These are phyloP conservation scores for Penicillium samsonianum DNA, from an alignment of 495 filamentous ascomycete species.

Conservation along the genomic window DNA sequence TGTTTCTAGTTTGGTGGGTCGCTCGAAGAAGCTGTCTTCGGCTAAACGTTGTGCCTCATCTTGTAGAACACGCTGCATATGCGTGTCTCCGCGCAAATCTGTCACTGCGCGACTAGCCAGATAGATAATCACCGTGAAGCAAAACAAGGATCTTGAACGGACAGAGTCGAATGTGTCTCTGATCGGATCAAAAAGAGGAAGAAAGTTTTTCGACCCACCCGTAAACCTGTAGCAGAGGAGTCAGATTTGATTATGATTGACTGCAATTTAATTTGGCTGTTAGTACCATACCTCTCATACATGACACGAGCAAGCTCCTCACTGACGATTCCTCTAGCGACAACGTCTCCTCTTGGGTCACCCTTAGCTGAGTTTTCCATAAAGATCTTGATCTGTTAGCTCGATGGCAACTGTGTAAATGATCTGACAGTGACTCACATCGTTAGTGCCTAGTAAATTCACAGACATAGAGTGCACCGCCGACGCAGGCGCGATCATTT, in stretches of 20 bases:
- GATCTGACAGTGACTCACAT: conserved; percentile 23
- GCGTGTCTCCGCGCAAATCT: conserved; percentile 39
- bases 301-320: conserved; percentile 43
- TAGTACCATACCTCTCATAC: conserved; percentile 41
- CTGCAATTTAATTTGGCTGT: background rate
- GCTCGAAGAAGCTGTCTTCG: conserved; percentile 48
- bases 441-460: conserved; percentile 39
- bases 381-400: conserved; percentile 31
- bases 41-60: conserved; percentile 46
- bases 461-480: conserved; percentile 48
- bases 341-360: conserved; percentile 38
- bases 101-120: conserved; percentile 42
- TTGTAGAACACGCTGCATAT: conserved; percentile 47
- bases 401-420: background rate
- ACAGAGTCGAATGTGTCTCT: conserved; percentile 49
- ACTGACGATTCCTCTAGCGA: conserved; percentile 43
- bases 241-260: background rate
- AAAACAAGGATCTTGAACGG: conserved; percentile 45
- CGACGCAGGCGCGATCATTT: conserved; percentile 47
- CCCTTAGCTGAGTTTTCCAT: conserved; percentile 38
- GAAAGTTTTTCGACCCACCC: conserved; percentile 43
- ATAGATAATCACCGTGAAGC: conserved; percentile 48
- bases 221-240: conserved; percentile 30
- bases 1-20: conserved; percentile 45
- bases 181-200: conserved; percentile 45